phyloP scores from a whole-genome alignment of 208 protist genomes.

The Acanthamoeba pearcei region DNA sequence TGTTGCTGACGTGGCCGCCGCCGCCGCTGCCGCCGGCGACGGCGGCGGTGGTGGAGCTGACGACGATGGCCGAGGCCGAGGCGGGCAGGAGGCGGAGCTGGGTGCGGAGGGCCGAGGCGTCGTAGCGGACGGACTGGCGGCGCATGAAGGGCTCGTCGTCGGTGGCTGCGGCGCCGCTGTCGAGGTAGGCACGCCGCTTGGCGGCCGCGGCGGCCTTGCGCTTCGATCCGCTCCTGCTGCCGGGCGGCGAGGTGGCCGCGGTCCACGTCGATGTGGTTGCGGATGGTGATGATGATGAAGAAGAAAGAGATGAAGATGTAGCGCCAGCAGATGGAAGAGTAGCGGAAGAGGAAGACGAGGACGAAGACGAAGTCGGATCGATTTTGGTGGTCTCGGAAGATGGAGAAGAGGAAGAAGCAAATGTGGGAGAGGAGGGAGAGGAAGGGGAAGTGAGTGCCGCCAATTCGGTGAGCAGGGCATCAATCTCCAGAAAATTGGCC shows the following conservation, averaged over 20 bases:
- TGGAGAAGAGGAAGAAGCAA: background rate
- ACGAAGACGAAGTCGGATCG: background rate
- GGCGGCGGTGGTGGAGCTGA: background rate
- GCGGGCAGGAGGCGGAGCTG: background rate
- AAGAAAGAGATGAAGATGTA: background rate
- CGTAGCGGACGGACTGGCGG: conserved; percentile 16
- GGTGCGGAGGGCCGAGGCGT: background rate
- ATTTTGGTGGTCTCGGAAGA: background rate
- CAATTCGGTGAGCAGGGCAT: conserved; percentile 14
- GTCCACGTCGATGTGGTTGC: background rate
- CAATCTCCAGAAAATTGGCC: conserved; percentile 1
- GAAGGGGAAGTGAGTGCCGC: background rate
- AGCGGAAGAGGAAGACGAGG: background rate
- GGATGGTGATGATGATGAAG: background rate
- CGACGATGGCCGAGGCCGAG: background rate
- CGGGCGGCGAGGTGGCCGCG: background rate
- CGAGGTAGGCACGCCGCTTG: background rate
- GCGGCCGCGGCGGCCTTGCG: background rate
- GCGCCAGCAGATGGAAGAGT: background rate
- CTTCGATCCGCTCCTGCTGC: background rate
- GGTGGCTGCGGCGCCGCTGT: background rate
- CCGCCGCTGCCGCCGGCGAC: background rate
- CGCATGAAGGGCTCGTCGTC: conserved; percentile 23
- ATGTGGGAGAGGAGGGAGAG: background rate
- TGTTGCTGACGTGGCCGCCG: background rate